Evolutionary conservation across 2,329 filamentous ascomycete species (phyloP).

Genomic region (Aaosphaeria arxii): DNA sequence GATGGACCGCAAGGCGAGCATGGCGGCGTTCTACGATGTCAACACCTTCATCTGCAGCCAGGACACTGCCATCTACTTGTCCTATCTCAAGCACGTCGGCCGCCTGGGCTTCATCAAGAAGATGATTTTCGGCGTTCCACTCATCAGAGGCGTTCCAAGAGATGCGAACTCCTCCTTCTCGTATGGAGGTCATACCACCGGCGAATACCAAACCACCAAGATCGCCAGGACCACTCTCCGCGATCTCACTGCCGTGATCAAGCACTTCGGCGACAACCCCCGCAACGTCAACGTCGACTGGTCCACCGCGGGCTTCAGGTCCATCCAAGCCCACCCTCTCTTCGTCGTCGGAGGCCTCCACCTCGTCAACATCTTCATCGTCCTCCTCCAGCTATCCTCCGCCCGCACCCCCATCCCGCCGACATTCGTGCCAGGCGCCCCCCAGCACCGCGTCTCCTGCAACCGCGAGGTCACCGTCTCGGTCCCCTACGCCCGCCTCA

Average conservation of each 20-base stretch:
- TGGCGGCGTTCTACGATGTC: slow-evolving; percentile 11
- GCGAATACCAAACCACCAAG: neutral
- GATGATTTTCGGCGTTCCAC: slow-evolving; percentile 8
- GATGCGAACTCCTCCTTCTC: too few relatives aligned
- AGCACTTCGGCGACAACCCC: neutral
- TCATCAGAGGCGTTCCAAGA: neutral
- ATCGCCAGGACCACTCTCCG: neutral
- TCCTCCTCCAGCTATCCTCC: neutral
- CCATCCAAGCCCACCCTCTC: neutral
- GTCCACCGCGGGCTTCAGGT: neutral
- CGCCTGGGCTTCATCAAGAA: slow-evolving; percentile 19
- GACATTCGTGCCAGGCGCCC: too few relatives aligned
- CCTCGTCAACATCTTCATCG: neutral
- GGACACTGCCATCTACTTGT: slow-evolving; percentile 18
- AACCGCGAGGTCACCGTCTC: too few relatives aligned
- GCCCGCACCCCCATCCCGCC: neutral
- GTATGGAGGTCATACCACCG: neutral
- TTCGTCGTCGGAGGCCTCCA: neutral
- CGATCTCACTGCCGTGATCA: neutral
- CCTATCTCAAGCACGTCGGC: slow-evolving; percentile 10
- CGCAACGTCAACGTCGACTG: neutral
- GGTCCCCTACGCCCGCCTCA: too few relatives aligned
- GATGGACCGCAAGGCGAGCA: slow-evolving; percentile 9
- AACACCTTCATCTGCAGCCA: slow-evolving; percentile 14
- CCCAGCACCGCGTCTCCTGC: too few relatives aligned